Base-by-base conservation (phyloP, 2,329 filamentous ascomycete species). In the Trichocomaceae sp. region DNA sequence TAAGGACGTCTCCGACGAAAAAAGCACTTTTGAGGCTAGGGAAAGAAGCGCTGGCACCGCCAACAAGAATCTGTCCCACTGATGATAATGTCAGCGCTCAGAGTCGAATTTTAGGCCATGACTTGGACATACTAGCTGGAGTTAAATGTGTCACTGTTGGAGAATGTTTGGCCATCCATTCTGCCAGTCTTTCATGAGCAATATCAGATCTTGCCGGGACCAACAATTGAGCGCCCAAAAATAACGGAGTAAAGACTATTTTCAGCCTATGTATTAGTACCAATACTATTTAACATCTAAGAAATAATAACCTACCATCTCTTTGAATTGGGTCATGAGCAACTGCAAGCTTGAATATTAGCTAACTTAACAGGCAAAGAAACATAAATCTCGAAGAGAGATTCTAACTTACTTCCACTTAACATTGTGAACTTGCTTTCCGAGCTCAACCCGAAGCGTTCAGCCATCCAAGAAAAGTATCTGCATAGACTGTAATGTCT, bases 1-100 rank as follows among this genome's bases (percentile, higher is more conserved):
- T 95, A 47, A 97, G 72, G 33, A 96, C 78, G 66, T 97, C 92
- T 31, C 93, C 93, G 1, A 97, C 92, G 59, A 92, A 97, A 77
- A 97, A 92, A 17, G 85, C 90, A 55, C 83, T 79, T 56, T 86
- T 79, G n/a, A 97, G 77, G 12, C 80, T 78, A 1, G 89, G 86
- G 64, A 96, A 95, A 61, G 87, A 72, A 0, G 88, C 84, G 2
- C 76, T 85, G 22, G 90, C 87, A 61, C 88, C 89, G 44, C 90
- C 91, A n/a, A 92, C 85, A 1, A 97, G 76, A 58, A 97, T 93
- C 63, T 96, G 89, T 54, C 91, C 91, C 91, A 97, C 96, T 55
- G 15, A 8, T 19, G 26, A 8, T 42, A 31, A 12, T 19, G 26
- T 50, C 26, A 37, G 10, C 17, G 31, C 22, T 31, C 5, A 29